Conservation (phyloP, 192 early-diverging fungal genomes). For the Pecoramyces ruminantium region DNA sequence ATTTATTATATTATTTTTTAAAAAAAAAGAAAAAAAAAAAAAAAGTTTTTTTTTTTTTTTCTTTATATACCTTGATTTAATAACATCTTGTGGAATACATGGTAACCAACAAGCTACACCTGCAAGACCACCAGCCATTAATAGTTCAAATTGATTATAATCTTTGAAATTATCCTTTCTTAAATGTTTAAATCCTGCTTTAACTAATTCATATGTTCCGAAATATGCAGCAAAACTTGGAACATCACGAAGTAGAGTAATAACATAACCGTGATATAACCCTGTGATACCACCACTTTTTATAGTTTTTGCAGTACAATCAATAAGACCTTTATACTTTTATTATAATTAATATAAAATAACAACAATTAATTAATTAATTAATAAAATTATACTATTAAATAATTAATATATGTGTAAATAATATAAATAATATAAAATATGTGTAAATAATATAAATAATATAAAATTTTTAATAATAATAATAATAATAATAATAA, state of each 20-base stretch:
- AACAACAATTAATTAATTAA: conserved; percentile 4
- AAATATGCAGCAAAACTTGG: conserved; percentile 20
- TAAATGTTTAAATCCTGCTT: background rate
- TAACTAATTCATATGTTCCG: conserved; percentile 8
- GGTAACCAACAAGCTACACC: conserved; percentile 16
- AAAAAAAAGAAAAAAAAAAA: too few species aligned
- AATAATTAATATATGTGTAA: conserved; percentile 8
- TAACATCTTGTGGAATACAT: conserved; percentile 60
- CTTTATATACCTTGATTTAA: conserved; percentile 65
- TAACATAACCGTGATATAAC: conserved; percentile 15
- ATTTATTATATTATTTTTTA: too few species aligned
- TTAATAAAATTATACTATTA: background rate
- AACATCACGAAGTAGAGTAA: conserved; percentile 17
- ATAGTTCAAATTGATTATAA: conserved; percentile 6
- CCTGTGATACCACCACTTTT: conserved; percentile 4
- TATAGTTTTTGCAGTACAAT: conserved; percentile 6
- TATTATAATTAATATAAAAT: background rate
- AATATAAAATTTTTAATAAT: conserved; percentile 6
- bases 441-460: background rate
- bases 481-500: background rate
- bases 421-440: too few species aligned
- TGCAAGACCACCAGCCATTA: conserved; percentile 19
- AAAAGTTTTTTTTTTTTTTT: too few species aligned
- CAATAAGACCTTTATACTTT: conserved; percentile 6
- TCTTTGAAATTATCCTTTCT: background rate